Percentiles rank a stretch among this genome's conserved stretches.
phyloP scores from a whole-genome alignment of 2,329 filamentous ascomycete species.

The Epichloe typhina region DNA sequence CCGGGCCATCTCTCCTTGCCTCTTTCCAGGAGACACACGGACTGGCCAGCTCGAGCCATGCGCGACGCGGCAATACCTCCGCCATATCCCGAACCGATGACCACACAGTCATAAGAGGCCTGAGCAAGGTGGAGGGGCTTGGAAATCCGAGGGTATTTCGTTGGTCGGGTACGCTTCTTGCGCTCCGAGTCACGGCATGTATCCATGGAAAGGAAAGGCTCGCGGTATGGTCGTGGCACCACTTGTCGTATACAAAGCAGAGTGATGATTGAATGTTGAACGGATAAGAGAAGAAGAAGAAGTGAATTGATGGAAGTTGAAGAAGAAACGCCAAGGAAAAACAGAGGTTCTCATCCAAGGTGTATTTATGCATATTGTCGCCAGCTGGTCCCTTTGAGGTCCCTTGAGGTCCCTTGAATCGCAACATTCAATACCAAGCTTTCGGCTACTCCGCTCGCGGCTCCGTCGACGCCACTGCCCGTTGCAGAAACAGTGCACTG shows the following conservation, averaged over 20 bases:
- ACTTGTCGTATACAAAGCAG: neutral
- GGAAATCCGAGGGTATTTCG: constrained; percentile 34
- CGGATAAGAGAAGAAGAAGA: no score
- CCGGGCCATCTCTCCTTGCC: constrained; percentile 54
- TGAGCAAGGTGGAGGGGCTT: constrained; percentile 44
- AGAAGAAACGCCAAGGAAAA: no score
- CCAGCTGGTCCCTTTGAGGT: no score
- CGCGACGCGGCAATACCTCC: constrained; percentile 52
- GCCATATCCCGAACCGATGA: constrained; percentile 58
- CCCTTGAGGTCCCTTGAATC: no score
- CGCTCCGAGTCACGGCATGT: neutral
- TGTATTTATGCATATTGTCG: no score
- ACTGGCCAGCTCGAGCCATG: constrained; percentile 42
- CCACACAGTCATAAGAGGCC: constrained; percentile 47
- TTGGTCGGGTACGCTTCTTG: neutral
- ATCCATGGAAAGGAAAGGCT: neutral
- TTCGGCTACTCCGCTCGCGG: no score
- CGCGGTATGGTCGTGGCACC: neutral
- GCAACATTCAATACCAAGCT: no score
- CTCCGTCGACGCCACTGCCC: no score
- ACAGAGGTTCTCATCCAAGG: no score
- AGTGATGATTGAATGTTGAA: neutral
- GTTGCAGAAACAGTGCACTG: no score
- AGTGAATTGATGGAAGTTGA: no score
- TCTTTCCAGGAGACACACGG: constrained; percentile 51